Conservation (phyloP, 352 stramenopile species). For the Aphanomyces cochlioides region DNA sequence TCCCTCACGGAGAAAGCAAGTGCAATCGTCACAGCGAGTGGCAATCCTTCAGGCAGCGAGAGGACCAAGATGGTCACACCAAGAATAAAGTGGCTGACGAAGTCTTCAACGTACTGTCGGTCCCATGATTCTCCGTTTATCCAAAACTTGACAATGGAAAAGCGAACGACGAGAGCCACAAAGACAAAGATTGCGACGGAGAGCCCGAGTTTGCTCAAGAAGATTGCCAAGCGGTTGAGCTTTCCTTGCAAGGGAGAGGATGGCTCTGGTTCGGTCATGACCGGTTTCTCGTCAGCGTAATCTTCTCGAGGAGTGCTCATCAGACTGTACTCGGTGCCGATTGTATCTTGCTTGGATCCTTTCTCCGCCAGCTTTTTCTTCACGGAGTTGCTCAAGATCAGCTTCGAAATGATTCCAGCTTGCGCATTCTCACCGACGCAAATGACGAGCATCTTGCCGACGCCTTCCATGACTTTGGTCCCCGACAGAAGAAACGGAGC, state of each 20-base stretch:
- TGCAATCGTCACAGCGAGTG: slow-evolving; percentile 85
- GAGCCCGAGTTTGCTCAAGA: slow-evolving; percentile 61
- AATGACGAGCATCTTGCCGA: slow-evolving; percentile 51
- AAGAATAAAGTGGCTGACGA: slow-evolving; percentile 85
- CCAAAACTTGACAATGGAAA: slow-evolving; percentile 61
- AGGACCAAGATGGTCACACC: slow-evolving; percentile 77
- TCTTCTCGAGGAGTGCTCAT: not conserved
- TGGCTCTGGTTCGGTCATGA: slow-evolving; percentile 6
- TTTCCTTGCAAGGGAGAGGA: slow-evolving; percentile 71
- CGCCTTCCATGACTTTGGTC: slow-evolving; percentile 54
- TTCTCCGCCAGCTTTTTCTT: not conserved
- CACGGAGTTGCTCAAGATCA: not conserved
- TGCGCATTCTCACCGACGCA: slow-evolving; percentile 40
- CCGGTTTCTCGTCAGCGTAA: not conserved
- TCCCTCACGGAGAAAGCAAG: slow-evolving; percentile 89
- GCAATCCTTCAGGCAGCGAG: slow-evolving; percentile 88
- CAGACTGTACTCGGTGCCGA: not conserved
- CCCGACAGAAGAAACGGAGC: slow-evolving; percentile 67
- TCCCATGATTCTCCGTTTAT: slow-evolving; percentile 40
- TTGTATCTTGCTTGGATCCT: not conserved
- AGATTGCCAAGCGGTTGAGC: slow-evolving; percentile 62
- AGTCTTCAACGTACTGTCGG: slow-evolving; percentile 43
- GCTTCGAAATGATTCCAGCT: slow-evolving; percentile 40
- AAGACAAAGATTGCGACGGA: slow-evolving; percentile 64
- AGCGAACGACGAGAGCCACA: slow-evolving; percentile 45